Evolutionary conservation across 352 stramenopile genomes (phyloP).

Genomic region (Phytophthora melonis): DNA sequence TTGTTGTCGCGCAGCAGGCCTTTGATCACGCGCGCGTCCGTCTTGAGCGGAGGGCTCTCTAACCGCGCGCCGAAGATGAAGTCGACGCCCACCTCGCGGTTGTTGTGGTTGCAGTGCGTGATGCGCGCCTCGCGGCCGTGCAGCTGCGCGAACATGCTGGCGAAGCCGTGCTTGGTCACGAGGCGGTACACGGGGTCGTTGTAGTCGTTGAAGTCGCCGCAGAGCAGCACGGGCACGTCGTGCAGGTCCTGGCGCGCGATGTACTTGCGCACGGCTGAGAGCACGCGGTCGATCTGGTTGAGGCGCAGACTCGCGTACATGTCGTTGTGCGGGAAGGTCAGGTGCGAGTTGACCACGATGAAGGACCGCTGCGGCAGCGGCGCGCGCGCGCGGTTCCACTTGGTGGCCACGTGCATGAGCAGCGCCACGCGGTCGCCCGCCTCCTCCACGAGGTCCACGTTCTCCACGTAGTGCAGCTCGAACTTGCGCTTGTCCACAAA

Average conservation of each 20-base stretch:
- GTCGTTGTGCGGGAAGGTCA: constrained; percentile 87
- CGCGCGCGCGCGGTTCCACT: constrained; percentile 66
- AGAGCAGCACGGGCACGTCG: constrained; percentile 81
- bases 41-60: constrained; percentile 13
- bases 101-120: constrained; percentile 92
- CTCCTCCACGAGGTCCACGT: constrained; percentile 77
- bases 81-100: constrained; percentile 86
- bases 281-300: constrained; percentile 83
- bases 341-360: constrained; percentile 84
- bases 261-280: constrained; percentile 77
- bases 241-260: constrained; percentile 66
- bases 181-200: constrained; percentile 85
- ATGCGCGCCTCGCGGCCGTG: constrained; percentile 85
- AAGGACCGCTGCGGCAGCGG: constrained; percentile 75
- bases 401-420: constrained; percentile 85
- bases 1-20: constrained; percentile 8
- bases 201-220: constrained; percentile 90
- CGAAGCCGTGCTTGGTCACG: constrained; percentile 76
- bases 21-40: not conserved
- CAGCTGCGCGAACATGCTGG: constrained; percentile 77
- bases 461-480: constrained; percentile 81
- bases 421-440: constrained; percentile 85
- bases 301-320: constrained; percentile 84
- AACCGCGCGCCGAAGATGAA: constrained; percentile 85
- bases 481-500: constrained; percentile 83